Conservation (phyloP, 192 early-diverging fungal genomes). For the Backusella tarrabulga region DNA sequence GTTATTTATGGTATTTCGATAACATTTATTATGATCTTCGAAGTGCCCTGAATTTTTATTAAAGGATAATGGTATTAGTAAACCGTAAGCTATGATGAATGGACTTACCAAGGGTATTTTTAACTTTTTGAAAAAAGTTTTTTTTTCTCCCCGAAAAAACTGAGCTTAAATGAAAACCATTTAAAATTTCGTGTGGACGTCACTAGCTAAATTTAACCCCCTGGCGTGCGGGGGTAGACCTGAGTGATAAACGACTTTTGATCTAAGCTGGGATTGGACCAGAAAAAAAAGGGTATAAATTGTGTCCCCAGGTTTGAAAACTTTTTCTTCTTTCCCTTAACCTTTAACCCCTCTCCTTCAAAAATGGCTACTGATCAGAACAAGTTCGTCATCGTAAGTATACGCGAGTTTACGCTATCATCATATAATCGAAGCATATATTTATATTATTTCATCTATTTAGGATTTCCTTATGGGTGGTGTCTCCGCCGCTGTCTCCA, state of each 20-base stretch:
- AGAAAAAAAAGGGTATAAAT: neutral
- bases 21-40: neutral
- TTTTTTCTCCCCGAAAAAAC: neutral
- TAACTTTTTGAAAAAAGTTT: neutral
- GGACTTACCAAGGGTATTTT: neutral
- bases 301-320: conserved; percentile 4
- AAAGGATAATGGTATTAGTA: neutral
- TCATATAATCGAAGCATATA: neutral
- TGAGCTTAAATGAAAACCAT: neutral
- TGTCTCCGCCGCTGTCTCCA: conserved; percentile 96
- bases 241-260: conserved; percentile 1
- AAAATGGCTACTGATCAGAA: conserved; percentile 28
- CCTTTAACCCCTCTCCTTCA: conserved; percentile 13
- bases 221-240: conserved; percentile 1
- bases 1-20: neutral
- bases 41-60: neutral
- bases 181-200: conserved; percentile 1
- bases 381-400: conserved; percentile 41
- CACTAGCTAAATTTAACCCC: conserved; percentile 1
- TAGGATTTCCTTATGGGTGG: conserved; percentile 87
- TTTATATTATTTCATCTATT: neutral
- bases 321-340: conserved; percentile 3
- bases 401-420: neutral
- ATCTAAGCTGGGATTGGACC: conserved; percentile 3
- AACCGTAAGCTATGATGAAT: neutral